A percentile compares a stretch with the other conserved stretches of the same genome.
These are phyloP conservation scores for Mycena filopes DNA, from an alignment of 768 basidiomycete genomes.

Conservation along the genomic window DNA sequence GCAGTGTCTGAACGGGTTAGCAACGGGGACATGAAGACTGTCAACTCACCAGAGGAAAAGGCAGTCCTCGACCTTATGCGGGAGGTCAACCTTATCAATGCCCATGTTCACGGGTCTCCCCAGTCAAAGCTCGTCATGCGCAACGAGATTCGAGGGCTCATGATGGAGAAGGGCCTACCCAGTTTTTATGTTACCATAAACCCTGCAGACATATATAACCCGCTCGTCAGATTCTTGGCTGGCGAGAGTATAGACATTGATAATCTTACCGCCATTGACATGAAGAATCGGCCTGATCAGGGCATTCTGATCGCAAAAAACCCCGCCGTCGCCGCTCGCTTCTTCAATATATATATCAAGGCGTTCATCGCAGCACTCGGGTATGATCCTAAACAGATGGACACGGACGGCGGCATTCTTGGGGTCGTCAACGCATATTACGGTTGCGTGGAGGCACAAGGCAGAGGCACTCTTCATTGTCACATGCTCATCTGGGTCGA, in stretches of 20 bases:
- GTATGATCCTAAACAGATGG: not conserved
- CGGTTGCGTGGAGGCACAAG: slow-evolving; percentile 12
- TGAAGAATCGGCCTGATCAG: not conserved
- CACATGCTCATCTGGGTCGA: slow-evolving; percentile 14
- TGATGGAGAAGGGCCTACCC: slow-evolving; percentile 10
- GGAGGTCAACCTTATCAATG: not conserved
- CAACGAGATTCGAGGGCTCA: slow-evolving; percentile 4
- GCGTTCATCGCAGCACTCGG: slow-evolving; percentile 1
- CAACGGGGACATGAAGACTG: not conserved
- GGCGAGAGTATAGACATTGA: slow-evolving; percentile 9
- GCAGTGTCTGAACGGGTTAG: not conserved
- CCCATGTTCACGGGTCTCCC: not conserved
- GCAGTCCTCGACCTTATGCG: not conserved
- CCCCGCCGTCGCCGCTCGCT: slow-evolving; percentile 7
- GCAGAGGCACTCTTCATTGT: slow-evolving; percentile 7
- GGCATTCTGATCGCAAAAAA: not conserved
- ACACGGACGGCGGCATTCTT: not conserved
- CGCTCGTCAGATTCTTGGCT: slow-evolving; percentile 4
- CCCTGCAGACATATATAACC: slow-evolving; percentile 6
- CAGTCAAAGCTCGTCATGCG: slow-evolving; percentile 8
- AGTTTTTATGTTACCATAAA: slow-evolving; percentile 20
- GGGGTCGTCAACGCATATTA: slow-evolving; percentile 16
- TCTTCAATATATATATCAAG: slow-evolving; percentile 20
- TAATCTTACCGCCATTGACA: not conserved
- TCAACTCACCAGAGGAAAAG: not conserved